Percentiles rank a stretch among this genome's conserved stretches.
phyloP scores from a whole-genome alignment of 2,329 filamentous ascomycete genomes.

The Phoma sp. region DNA sequence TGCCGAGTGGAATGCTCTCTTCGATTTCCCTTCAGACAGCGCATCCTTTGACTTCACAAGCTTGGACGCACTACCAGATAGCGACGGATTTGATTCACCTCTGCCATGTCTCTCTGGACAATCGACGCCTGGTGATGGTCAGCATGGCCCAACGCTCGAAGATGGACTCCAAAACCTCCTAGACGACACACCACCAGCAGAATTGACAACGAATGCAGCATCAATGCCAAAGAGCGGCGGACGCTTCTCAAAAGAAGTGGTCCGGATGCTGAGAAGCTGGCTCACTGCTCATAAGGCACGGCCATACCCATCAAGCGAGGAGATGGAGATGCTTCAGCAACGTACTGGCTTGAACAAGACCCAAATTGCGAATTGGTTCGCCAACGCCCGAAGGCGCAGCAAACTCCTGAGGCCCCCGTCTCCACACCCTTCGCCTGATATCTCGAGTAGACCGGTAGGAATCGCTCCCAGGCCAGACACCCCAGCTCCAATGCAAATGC shows the following conservation, averaged over 20 bases:
- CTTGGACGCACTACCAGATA: slow-evolving; percentile 4
- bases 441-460: slow-evolving; percentile 23
- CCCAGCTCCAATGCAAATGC: slow-evolving; percentile 22
- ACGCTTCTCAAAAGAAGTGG: slow-evolving; percentile 35
- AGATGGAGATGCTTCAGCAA: slow-evolving; percentile 27
- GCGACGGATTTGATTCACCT: slow-evolving; percentile 15
- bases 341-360: slow-evolving; percentile 34
- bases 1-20: slow-evolving; percentile 14
- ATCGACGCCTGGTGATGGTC: slow-evolving; percentile 9
- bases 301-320: slow-evolving; percentile 33
- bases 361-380: slow-evolving; percentile 40
- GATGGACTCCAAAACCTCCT: slow-evolving; percentile 6
- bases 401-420: slow-evolving; percentile 23
- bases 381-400: slow-evolving; percentile 36
- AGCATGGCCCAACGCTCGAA: slow-evolving; percentile 4
- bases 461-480: slow-evolving; percentile 35
- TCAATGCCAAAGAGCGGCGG: slow-evolving; percentile 8
- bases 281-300: slow-evolving; percentile 29
- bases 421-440: slow-evolving; percentile 3
- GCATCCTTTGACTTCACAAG: slow-evolving; percentile 5
- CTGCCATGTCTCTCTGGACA: slow-evolving; percentile 9
- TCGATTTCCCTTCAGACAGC: slow-evolving; percentile 5
- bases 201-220: neutral
- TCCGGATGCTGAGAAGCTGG: slow-evolving; percentile 35
- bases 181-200: neutral